A percentile compares a stretch with the other conserved stretches of the same genome.
These are phyloP conservation scores for Trametes polyzona DNA, from an alignment of 1,284 basidiomycete species.

Conservation along the genomic window DNA sequence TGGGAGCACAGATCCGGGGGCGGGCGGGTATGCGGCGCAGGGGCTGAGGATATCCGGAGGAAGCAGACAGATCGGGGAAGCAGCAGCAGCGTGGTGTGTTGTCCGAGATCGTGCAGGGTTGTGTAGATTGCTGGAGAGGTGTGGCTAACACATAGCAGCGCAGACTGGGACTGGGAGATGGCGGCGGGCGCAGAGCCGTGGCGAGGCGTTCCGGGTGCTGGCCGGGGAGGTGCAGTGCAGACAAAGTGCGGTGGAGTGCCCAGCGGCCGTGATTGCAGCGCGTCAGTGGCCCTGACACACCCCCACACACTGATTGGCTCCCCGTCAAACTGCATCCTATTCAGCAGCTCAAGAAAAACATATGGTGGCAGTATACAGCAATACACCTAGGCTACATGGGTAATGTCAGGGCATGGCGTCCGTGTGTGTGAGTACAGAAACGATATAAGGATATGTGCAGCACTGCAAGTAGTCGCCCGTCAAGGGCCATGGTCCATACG, in stretches of 20 bases:
- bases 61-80: constrained; percentile 4
- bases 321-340: background rate
- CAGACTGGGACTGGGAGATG: background rate
- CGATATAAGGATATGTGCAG: constrained; percentile 22
- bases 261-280: constrained; percentile 12
- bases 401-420: constrained; percentile 17
- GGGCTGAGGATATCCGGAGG: background rate
- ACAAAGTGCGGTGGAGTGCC: constrained; percentile 9
- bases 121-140: constrained; percentile 5
- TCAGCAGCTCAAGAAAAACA: constrained; percentile 1
- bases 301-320: constrained; percentile 20
- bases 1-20: background rate
- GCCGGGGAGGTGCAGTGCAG: background rate
- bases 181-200: too few species aligned
- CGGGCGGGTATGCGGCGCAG: constrained; percentile 5
- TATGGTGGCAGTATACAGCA: background rate
- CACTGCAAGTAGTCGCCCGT: constrained; percentile 7
- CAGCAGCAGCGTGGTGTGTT: background rate
- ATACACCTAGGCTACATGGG: constrained; percentile 21
- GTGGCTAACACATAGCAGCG: constrained; percentile 9
- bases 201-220: constrained; percentile 3
- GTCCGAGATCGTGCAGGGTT: constrained; percentile 4
- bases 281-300: constrained; percentile 19
- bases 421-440: background rate
- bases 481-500: constrained; percentile 1